Evolutionary conservation across 345 rosid species (phyloP).

Genomic region (Rubroshorea leprosula): DNA sequence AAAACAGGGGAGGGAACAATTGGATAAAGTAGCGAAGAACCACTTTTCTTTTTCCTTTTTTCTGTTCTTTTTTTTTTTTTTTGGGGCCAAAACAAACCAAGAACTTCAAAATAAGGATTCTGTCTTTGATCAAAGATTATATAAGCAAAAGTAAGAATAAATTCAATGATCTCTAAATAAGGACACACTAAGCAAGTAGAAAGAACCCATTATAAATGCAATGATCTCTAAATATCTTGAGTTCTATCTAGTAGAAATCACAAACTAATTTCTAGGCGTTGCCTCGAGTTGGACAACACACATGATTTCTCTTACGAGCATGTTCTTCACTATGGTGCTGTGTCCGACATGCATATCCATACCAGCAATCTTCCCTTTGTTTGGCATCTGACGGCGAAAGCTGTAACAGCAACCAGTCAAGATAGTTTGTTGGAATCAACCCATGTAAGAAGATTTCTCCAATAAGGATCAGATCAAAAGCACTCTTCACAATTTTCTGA

Average conservation of each 20-base stretch:
- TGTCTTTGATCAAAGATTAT: too few relatives aligned
- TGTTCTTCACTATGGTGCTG: conserved; percentile 87
- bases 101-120: too few relatives aligned
- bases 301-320: conserved; percentile 81
- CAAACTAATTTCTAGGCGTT: conserved; percentile 2
- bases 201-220: background rate
- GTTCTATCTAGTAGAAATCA: background rate
- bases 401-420: conserved; percentile 18
- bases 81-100: too few relatives aligned
- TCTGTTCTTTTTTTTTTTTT: too few relatives aligned
- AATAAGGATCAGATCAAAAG: too few relatives aligned
- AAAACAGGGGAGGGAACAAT: too few relatives aligned
- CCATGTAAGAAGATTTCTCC: too few relatives aligned
- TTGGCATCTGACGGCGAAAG: conserved; percentile 51
- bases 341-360: conserved; percentile 77
- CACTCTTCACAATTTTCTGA: background rate
- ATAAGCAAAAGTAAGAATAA: too few relatives aligned
- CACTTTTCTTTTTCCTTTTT: too few relatives aligned
- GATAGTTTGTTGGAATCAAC: too few relatives aligned
- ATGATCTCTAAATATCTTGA: background rate
- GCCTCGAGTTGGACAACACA: conserved; percentile 79
- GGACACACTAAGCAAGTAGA: background rate
- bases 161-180: too few relatives aligned
- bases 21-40: too few relatives aligned
- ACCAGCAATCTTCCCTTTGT: conserved; percentile 81